A percentile compares a stretch with the other conserved stretches of the same genome.
Evolutionary conservation across 2,329 filamentous ascomycete genomes (phyloP).

Genomic region (Basipetospora chlamydospora): DNA sequence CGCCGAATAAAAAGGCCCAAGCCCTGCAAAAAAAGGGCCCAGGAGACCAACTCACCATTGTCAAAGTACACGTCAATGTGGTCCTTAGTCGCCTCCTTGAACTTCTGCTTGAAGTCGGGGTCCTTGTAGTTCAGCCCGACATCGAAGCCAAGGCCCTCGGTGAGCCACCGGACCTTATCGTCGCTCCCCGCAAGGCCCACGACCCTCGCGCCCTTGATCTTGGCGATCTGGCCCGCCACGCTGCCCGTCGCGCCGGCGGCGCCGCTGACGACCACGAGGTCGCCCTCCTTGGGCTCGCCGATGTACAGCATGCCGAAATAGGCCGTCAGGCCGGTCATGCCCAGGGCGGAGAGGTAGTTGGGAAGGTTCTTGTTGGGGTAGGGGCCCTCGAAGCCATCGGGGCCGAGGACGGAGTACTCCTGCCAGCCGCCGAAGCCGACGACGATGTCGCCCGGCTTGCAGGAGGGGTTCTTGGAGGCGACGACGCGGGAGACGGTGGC

Average conservation of each 20-base stretch:
- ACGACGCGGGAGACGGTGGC: slow-evolving; percentile 43
- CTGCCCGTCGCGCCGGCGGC: slow-evolving; percentile 67
- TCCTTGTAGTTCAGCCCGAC: slow-evolving; percentile 57
- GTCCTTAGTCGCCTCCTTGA: slow-evolving; percentile 41
- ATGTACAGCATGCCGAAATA: slow-evolving; percentile 62
- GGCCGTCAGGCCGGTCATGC: slow-evolving; percentile 58
- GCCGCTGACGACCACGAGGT: slow-evolving; percentile 64
- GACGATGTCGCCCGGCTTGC: slow-evolving; percentile 44
- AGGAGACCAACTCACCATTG: slow-evolving; percentile 28
- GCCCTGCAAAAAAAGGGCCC: background rate
- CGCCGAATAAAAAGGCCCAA: too few relatives aligned
- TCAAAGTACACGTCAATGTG: slow-evolving; percentile 60
- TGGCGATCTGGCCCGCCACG: slow-evolving; percentile 65
- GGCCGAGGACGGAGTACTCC: slow-evolving; percentile 44
- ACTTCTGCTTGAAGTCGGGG: slow-evolving; percentile 41
- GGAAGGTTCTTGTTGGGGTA: slow-evolving; percentile 24
- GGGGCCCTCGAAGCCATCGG: slow-evolving; percentile 24
- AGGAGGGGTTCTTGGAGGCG: slow-evolving; percentile 40
- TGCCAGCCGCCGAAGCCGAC: slow-evolving; percentile 46
- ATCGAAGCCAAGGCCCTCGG: slow-evolving; percentile 50
- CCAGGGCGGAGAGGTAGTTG: slow-evolving; percentile 47
- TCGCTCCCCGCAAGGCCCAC: slow-evolving; percentile 51
- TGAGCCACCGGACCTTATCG: slow-evolving; percentile 54
- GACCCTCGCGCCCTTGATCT: slow-evolving; percentile 49
- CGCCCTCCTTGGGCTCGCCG: slow-evolving; percentile 50